Evolutionary conservation across 2,329 filamentous ascomycete species (phyloP).

Genomic region (Phaeophleospora eucalypticola): DNA sequence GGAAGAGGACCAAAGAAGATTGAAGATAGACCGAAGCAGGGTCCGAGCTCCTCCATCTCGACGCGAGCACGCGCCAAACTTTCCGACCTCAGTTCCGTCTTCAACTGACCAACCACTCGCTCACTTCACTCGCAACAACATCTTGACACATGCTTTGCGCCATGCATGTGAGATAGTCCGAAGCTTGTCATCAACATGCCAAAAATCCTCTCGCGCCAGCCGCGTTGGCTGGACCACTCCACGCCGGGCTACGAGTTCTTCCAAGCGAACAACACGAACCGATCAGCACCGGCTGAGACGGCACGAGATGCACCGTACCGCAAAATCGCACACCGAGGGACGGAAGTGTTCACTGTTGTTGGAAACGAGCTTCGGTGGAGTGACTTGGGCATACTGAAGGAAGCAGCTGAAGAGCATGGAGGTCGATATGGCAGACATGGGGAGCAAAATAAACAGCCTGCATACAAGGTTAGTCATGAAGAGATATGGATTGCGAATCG

Average conservation of each 20-base stretch:
- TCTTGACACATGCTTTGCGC: background rate
- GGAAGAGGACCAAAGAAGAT: background rate
- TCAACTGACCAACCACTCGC: background rate
- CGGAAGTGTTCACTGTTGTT: slow-evolving; percentile 82
- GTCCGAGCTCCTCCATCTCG: background rate
- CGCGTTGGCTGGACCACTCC: slow-evolving; percentile 77
- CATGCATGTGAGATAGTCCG: slow-evolving; percentile 5
- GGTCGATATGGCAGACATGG: slow-evolving; percentile 11
- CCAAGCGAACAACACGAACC: slow-evolving; percentile 35
- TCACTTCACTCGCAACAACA: background rate
- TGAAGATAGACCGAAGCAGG: background rate
- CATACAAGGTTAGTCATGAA: slow-evolving; percentile 22
- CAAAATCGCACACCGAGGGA: slow-evolving; percentile 75
- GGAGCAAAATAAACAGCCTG: slow-evolving; percentile 3
- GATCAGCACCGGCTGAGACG: slow-evolving; percentile 8
- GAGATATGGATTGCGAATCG: background rate
- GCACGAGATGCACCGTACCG: slow-evolving; percentile 42
- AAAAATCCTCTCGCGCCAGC: slow-evolving; percentile 78
- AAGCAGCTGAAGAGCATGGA: slow-evolving; percentile 29
- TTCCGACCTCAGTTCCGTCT: background rate
- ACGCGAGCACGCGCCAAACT: slow-evolving; percentile 1
- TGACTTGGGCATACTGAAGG: slow-evolving; percentile 76
- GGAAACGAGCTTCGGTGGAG: slow-evolving; percentile 91
- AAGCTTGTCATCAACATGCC: slow-evolving; percentile 59
- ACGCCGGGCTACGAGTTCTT: slow-evolving; percentile 78